Base-by-base conservation (phyloP, 352 stramenopile genomes). In the Phytophthora kernoviae region DNA sequence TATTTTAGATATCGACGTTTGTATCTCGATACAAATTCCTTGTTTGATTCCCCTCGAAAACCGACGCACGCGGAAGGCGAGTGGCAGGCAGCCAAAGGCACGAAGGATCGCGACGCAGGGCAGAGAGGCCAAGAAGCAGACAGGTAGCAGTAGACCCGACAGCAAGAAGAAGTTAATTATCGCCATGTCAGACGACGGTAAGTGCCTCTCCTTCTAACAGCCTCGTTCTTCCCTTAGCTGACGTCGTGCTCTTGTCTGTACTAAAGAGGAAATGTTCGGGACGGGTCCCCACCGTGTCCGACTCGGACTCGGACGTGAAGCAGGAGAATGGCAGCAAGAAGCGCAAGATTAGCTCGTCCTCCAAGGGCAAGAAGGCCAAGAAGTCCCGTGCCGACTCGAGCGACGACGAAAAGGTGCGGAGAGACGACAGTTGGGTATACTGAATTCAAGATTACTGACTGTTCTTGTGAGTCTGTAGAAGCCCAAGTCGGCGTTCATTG, bases 401-500 rank as follows among this genome's bases (percentile, higher is more conserved):
- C 57, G 81, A 88, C 27, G 81, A 83, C 15, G 83, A 90, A 8
- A 84, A 89, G 77, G 79, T 87, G 21, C 18, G 42, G 9, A 30
- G 4, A 4, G 8, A n/a, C 15, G 18, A 40, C 18, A n/a, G 21
- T 9, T 17, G 18, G 26, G 37, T 21, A 0, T 32, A 24, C 41
- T 47, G 41, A 4, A 43, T 7, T 21, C 10, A 21, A 47, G 18
- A 47, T 45, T 7, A 26, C 18, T 21, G 17, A 26, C 9, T 20
- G 39, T 15, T 20, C 7, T 20, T 44, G 39, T 21, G 39, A 17
- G 2, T 44, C 7, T 33, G 22, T 41, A 93, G 84, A 86, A 85
- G 22, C 60, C 77, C 44, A 94, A 93, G 52, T 92, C 83, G 8
- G 75, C 82, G 6, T 95, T 95, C 36, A 93, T 96, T 46, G 86